These are phyloP conservation scores for Vitis hybrid DNA, from an alignment of 177 flowering plant genomes.

Conservation along the genomic window DNA sequence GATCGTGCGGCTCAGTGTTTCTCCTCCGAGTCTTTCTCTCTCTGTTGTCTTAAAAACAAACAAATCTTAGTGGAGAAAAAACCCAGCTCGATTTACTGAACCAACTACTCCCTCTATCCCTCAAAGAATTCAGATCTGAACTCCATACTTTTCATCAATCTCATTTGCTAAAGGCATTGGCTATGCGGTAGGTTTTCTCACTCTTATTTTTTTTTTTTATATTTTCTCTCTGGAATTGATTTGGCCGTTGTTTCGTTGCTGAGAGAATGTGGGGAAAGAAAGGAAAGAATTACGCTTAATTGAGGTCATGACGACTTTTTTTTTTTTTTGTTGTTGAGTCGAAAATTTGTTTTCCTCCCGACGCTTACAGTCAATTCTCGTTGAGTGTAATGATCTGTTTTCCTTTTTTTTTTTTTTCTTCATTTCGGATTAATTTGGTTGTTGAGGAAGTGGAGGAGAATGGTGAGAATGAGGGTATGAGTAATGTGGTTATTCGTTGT, in stretches of 20 bases:
- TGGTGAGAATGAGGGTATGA: no score
- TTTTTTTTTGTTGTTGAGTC: background rate
- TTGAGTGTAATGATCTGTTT: background rate
- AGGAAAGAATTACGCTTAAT: background rate
- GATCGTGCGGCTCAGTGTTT: constrained; percentile 2
- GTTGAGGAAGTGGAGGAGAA: background rate
- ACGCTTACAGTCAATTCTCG: no score
- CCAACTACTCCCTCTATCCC: background rate
- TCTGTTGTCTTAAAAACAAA: background rate
- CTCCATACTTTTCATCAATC: background rate
- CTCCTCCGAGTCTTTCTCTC: background rate
- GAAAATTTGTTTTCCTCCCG: no score
- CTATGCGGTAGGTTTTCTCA: background rate
- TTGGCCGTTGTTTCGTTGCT: constrained; percentile 2
- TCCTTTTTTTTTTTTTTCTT: background rate
- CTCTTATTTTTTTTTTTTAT: background rate
- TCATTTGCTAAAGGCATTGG: background rate
- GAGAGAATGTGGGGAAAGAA: background rate
- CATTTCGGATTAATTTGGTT: background rate
- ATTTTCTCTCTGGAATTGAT: background rate
- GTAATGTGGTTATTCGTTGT: no score
- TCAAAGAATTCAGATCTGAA: constrained; percentile 22
- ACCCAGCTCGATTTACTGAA: background rate
- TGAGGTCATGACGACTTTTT: background rate
- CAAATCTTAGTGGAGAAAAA: background rate